These are phyloP conservation scores for Cutaneotrichosporon daszewskae DNA, from an alignment of 1,284 basidiomycete species.

Conservation along the genomic window DNA sequence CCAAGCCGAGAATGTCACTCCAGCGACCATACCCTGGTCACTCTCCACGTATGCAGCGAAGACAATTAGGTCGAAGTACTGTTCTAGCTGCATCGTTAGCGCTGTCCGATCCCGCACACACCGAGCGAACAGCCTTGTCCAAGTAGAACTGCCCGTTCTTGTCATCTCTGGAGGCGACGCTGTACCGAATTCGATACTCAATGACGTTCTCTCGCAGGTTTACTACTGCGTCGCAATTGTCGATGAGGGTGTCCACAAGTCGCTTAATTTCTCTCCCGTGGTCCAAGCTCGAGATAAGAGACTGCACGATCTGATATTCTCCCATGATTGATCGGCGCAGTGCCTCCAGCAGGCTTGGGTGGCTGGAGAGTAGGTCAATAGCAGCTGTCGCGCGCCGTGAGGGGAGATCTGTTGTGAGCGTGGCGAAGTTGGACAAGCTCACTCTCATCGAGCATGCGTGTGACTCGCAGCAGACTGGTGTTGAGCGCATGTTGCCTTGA, in stretches of 20 bases:
- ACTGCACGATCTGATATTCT: slow-evolving; percentile 82
- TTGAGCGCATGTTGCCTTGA: slow-evolving; percentile 78
- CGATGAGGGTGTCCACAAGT: slow-evolving; percentile 80
- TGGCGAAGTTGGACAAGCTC: slow-evolving; percentile 2
- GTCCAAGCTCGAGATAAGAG: slow-evolving; percentile 81
- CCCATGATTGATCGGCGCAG: slow-evolving; percentile 81
- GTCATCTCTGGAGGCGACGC: slow-evolving; percentile 70
- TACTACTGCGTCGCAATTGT: slow-evolving; percentile 81
- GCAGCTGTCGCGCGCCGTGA: slow-evolving; percentile 57
- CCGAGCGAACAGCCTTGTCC: slow-evolving; percentile 48
- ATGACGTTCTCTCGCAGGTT: slow-evolving; percentile 87
- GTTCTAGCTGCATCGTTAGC: slow-evolving; percentile 49
- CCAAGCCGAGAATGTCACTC: slow-evolving; percentile 78
- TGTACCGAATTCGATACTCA: slow-evolving; percentile 73
- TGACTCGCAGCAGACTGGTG: slow-evolving; percentile 72
- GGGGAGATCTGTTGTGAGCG: slow-evolving; percentile 28
- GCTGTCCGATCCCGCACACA: slow-evolving; percentile 12
- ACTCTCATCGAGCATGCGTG: slow-evolving; percentile 66
- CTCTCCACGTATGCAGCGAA: slow-evolving; percentile 87
- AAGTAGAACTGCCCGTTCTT: slow-evolving; percentile 47
- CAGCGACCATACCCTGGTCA: slow-evolving; percentile 57
- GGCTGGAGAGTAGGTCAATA: slow-evolving; percentile 72
- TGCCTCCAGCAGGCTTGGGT: slow-evolving; percentile 73
- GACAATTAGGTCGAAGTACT: slow-evolving; percentile 85
- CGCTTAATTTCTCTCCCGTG: slow-evolving; percentile 73